Evolutionary conservation across 2,329 filamentous ascomycete species (phyloP), one percentile per base, ranked within the genome.

Genomic region (Epichloe uncinata): DNA sequence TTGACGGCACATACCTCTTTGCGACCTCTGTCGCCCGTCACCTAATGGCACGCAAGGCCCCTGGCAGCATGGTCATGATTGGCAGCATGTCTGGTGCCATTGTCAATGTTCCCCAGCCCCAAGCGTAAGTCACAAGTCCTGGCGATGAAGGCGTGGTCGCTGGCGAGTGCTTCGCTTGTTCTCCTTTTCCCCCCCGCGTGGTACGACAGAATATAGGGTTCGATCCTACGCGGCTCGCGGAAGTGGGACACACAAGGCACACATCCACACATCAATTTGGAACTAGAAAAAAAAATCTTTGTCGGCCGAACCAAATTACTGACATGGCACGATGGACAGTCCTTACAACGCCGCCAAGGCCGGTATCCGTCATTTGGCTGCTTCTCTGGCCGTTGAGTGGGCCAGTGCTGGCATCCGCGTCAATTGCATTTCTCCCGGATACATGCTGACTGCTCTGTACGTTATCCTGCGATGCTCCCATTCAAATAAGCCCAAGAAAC

Each of bases 321-420:
- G 38, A 49, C 56, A 61, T 7, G 36, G 9, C 22, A 15, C 9
- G n/a, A 20, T 30, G 0, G 4, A 30, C 53, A 78, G 75, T 43
- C 89, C 90, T 0, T 96, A 96, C 71, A 96, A 96, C 63, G 87
- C 85, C 5, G 82, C 89, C 54, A 97, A 97, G 70, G 91, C 93
- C 36, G 93, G 87, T 11, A 85, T 97, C 43, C 78, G 90, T 54
- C 91, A 97, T 68, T 70, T 97, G 53, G 89, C 88, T 12, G 79
- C 86, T 37, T 93, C 85, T 56, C 75, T 96, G 59, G 90, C 90
- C 36, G 90, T 96, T 47, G 93, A 97, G 68, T 97, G 93, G 91
- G 89, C 91, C 0, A 76, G 82, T 57, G 81, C 84, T 37, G 84
- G 84, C 57, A 95, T 97, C 62, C 81, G 91, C 36, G 91, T 97